phyloP scores from a whole-genome alignment of 108 stramenopile species.

The Chaetoceros tenuissimus region DNA sequence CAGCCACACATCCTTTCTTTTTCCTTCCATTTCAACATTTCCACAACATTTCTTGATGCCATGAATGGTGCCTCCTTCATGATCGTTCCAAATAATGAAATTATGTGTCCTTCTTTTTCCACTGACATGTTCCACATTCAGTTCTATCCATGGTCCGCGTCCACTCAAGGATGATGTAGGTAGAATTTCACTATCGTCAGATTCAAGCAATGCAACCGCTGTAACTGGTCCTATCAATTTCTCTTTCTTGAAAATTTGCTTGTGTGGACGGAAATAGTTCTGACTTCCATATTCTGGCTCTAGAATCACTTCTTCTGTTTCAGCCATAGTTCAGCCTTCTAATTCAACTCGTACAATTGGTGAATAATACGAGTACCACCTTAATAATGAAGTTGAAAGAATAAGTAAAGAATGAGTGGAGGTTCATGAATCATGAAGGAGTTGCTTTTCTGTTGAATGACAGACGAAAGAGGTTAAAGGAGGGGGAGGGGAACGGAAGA shows the following conservation, averaged over 20 bases:
- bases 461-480: too few relatives aligned
- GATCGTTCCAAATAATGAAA: neutral
- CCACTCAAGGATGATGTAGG: neutral
- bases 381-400: neutral
- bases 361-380: neutral
- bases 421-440: neutral
- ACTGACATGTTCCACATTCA: neutral
- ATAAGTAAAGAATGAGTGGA: neutral
- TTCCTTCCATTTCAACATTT: neutral
- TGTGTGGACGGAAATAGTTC: neutral
- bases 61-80: conserved; percentile 20
- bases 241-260: neutral
- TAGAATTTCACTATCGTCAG: neutral
- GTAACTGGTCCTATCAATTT: neutral
- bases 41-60: conserved; percentile 5
- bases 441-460: too few relatives aligned
- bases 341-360: neutral
- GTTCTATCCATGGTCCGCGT: neutral
- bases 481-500: too few relatives aligned
- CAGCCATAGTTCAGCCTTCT: neutral
- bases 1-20: neutral
- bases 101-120: too few relatives aligned
- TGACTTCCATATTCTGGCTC: neutral
- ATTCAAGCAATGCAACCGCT: neutral
- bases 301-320: neutral